These are phyloP conservation scores for Microcyclospora tardicrescens DNA, from an alignment of 2,329 filamentous ascomycete genomes.

Conservation along the genomic window DNA sequence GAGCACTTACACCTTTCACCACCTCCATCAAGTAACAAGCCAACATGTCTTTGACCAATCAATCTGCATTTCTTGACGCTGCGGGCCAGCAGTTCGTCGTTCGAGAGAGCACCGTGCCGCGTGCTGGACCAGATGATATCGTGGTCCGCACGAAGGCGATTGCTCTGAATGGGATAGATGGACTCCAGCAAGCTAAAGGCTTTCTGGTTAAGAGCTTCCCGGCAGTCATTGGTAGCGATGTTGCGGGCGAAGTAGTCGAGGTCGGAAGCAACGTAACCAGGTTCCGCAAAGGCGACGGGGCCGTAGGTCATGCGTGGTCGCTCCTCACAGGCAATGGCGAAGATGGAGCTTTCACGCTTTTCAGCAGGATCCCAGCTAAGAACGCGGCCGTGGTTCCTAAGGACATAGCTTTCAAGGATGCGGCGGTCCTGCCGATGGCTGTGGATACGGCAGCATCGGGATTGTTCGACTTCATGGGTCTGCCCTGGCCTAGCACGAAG, in stretches of 20 bases:
- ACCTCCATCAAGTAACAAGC: too few species aligned
- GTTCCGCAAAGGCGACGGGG: slow-evolving; percentile 16
- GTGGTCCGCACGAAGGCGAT: slow-evolving; percentile 16
- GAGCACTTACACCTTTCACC: too few species aligned
- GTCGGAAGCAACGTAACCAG: slow-evolving; percentile 13
- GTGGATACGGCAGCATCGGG: background rate
- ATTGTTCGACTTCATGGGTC: background rate
- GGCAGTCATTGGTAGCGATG: slow-evolving; percentile 17
- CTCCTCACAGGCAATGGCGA: slow-evolving; percentile 7
- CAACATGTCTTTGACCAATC: too few species aligned
- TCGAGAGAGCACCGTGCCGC: slow-evolving; percentile 12
- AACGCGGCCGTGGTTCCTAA: slow-evolving; percentile 25
- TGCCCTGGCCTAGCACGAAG: too few species aligned
- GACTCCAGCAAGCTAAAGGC: slow-evolving; percentile 7
- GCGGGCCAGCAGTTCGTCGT: slow-evolving; percentile 8
- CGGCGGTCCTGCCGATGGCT: slow-evolving; percentile 21
- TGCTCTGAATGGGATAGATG: slow-evolving; percentile 19
- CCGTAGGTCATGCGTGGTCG: slow-evolving; percentile 9
- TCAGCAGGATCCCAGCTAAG: slow-evolving; percentile 19
- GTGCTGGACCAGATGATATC: slow-evolving; percentile 14
- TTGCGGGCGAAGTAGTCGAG: slow-evolving; percentile 19
- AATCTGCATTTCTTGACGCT: slow-evolving; percentile 3
- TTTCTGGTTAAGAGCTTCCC: slow-evolving; percentile 14
- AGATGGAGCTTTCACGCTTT: slow-evolving; percentile 15
- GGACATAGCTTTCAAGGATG: slow-evolving; percentile 22